phyloP scores from a whole-genome alignment of 1,284 basidiomycete genomes.

The Irpex rosettiformis region DNA sequence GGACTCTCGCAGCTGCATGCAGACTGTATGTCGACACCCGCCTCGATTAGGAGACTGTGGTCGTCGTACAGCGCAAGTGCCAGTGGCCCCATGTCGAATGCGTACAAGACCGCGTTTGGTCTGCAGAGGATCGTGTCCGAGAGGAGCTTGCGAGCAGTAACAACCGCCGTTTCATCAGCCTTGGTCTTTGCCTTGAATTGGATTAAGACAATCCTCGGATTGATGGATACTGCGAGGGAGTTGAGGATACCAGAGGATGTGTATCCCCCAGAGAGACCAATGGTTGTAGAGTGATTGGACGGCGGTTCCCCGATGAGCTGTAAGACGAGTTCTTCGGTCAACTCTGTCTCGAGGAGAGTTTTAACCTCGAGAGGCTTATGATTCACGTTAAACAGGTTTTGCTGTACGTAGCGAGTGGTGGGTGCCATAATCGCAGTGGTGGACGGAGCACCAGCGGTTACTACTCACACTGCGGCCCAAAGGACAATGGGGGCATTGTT shows the following conservation, averaged over 20 bases:
- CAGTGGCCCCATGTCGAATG: conserved; percentile 44
- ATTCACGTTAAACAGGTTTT: conserved; percentile 8
- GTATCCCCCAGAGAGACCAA: conserved; percentile 19
- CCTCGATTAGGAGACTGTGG: conserved; percentile 33
- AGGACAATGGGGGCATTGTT: background rate
- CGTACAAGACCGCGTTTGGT: conserved; percentile 26
- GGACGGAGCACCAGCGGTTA: background rate
- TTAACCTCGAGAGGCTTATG: conserved; percentile 3
- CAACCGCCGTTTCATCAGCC: conserved; percentile 16
- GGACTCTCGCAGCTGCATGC: conserved; percentile 12
- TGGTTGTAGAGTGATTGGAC: background rate
- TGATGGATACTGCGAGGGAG: conserved; percentile 25
- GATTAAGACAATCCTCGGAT: conserved; percentile 23
- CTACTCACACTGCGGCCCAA: too few species aligned
- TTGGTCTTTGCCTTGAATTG: conserved; percentile 21
- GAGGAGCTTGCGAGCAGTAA: conserved; percentile 23
- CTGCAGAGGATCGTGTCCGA: conserved; percentile 25
- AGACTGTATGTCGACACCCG: conserved; percentile 54
- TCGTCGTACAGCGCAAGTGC: conserved; percentile 40
- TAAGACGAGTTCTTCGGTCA: background rate
- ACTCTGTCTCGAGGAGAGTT: conserved; percentile 9
- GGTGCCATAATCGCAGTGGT: conserved; percentile 6
- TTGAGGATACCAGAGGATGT: conserved; percentile 21
- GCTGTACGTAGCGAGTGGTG: conserved; percentile 1
- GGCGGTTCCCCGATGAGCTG: background rate